Evolutionary conservation across 768 basidiomycete species (phyloP), one percentile per base, ranked within the genome.

Genomic region (Rossbeevera mucosa): DNA sequence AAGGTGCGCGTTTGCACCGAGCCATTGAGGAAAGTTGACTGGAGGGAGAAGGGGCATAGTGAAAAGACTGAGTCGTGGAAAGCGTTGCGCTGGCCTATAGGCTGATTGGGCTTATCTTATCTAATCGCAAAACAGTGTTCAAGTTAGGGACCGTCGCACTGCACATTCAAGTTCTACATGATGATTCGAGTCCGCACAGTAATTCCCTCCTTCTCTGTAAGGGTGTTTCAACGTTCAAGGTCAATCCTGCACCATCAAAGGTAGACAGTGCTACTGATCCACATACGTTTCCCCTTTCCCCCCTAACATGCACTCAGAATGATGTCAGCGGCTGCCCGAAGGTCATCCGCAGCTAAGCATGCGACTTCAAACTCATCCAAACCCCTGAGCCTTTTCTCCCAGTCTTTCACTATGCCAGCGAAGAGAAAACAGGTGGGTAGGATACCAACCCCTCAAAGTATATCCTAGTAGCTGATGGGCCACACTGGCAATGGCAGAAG

Each of bases 1-100:
- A 2, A 87, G 76, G 57, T 94, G 80, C 20, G 72, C 71, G 59
- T 97, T 97, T 62, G 91, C 82, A 4, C 74, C 72, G 41, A 99
- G 78, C 96, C 96, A 97, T 66, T 82, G 82, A 2, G 82, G 82
- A 59, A 98, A 86, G 74, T 96, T 94, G 61, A 99, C 76, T 3
- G 95, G 91, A 9, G 88, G 79, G 8, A 78, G 63, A 38, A 96
- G 76, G 59, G 87, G 83, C 88, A 89, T 92, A 44, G 50, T 64
- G 41, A 40, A 25, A 25, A 25, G 7, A 25, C 26, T 26, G 26
- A 7, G 7, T 26, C 26, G 7, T 26, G 26, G 26, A 5, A 11
- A 28, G 28, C 11, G 16, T 18, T 36, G n/a, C n/a, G 8, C n/a
- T n/a, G n/a, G n/a, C 33, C n/a, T 36, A 36, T 36, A n/a, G n/a